Percentiles rank a stretch among this genome's conserved stretches.
Evolutionary conservation across 768 basidiomycete genomes (phyloP).

Genomic region (Hypholoma sublateritium): DNA sequence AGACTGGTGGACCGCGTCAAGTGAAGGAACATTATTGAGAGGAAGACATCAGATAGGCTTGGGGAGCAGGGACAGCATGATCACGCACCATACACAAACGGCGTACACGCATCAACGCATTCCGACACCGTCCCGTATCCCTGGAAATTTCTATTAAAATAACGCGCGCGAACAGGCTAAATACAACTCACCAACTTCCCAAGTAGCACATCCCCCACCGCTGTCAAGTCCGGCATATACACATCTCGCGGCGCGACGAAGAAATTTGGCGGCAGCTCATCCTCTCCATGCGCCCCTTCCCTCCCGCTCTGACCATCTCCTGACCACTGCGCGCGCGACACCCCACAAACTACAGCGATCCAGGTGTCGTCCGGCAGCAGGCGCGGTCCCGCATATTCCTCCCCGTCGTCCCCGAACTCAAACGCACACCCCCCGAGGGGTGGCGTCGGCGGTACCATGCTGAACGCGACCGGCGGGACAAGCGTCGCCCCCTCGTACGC

Average conservation of each 20-base stretch:
- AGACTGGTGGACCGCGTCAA: slow-evolving; percentile 40
- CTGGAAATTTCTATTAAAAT: slow-evolving; percentile 30
- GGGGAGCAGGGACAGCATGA: background rate
- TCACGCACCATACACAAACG: slow-evolving; percentile 70
- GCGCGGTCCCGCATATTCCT: slow-evolving; percentile 27
- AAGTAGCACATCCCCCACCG: slow-evolving; percentile 69
- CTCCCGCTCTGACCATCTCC: slow-evolving; percentile 20
- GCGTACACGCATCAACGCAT: slow-evolving; percentile 72
- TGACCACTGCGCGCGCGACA: slow-evolving; percentile 56
- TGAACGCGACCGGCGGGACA: slow-evolving; percentile 3
- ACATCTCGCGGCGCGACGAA: slow-evolving; percentile 76
- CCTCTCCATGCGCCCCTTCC: slow-evolving; percentile 22
- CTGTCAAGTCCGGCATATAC: slow-evolving; percentile 82
- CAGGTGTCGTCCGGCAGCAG: slow-evolving; percentile 68
- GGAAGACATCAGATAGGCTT: background rate
- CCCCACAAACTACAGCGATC: slow-evolving; percentile 81
- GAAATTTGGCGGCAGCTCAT: slow-evolving; percentile 63
- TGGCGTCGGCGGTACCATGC: slow-evolving; percentile 22
- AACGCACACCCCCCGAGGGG: background rate
- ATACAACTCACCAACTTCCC: slow-evolving; percentile 65
- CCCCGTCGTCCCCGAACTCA: slow-evolving; percentile 5
- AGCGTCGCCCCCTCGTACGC: background rate
- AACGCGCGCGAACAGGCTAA: background rate
- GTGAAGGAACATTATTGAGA: no score
- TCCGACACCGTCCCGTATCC: slow-evolving; percentile 84